Conservation (phyloP, 345 rosid genomes). For the Durio zibethinus region DNA sequence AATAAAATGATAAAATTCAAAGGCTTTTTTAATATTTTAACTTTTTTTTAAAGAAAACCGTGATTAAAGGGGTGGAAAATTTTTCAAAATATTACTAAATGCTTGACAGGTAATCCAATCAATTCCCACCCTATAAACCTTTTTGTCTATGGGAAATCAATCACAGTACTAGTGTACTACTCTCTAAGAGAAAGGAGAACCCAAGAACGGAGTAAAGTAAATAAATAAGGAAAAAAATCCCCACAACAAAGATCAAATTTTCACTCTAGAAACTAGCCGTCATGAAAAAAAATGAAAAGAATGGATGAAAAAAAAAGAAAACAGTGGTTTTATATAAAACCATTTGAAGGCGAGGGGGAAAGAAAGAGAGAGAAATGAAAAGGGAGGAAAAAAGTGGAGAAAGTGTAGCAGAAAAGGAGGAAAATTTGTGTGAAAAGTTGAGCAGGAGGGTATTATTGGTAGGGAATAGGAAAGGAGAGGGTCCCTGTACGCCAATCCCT, state of each 20-base stretch:
- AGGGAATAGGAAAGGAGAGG: constrained; percentile 40
- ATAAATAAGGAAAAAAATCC: background rate
- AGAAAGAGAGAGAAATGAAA: constrained; percentile 39
- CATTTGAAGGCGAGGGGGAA: constrained; percentile 6
- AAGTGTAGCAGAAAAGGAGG: constrained; percentile 53
- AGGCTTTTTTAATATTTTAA: too few species aligned
- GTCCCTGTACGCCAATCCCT: constrained; percentile 62
- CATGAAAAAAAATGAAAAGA: background rate
- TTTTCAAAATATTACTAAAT: constrained; percentile 16
- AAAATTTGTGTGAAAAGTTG: constrained; percentile 75
- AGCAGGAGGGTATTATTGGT: constrained; percentile 39
- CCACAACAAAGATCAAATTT: background rate
- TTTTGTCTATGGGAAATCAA: constrained; percentile 6
- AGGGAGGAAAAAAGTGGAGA: constrained; percentile 43
- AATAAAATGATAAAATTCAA: too few species aligned
- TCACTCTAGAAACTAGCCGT: background rate
- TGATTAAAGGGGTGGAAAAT: too few species aligned
- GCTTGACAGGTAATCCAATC: constrained; percentile 30
- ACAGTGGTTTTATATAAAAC: background rate
- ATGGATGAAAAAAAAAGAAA: background rate
- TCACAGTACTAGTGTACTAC: background rate
- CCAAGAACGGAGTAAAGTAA: background rate
- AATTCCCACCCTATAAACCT: background rate
- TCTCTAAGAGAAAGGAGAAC: background rate
- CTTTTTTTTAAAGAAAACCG: too few species aligned